Evolutionary conservation across 1,284 basidiomycete species (phyloP).

Genomic region (Cryptococcus maquisensis): DNA sequence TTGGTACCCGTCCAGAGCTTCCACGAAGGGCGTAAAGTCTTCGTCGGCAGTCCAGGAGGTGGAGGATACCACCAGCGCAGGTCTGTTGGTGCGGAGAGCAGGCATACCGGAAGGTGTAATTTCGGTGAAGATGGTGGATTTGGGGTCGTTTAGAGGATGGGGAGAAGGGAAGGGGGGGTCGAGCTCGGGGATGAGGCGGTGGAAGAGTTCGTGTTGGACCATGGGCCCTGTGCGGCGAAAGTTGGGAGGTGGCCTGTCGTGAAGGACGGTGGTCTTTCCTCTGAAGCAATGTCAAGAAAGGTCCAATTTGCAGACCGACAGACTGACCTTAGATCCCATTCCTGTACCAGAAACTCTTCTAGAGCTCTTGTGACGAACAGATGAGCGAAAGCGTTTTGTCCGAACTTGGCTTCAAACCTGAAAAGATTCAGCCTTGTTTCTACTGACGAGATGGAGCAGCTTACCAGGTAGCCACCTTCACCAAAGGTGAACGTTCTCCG

Average conservation of each 20-base stretch:
- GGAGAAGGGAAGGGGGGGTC: conserved; percentile 34
- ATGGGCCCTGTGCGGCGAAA: conserved; percentile 67
- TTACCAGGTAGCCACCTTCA: conserved; percentile 69
- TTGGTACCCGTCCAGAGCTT: conserved; percentile 61
- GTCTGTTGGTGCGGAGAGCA: conserved; percentile 61
- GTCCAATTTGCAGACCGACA: conserved; percentile 5
- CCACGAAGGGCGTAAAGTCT: conserved; percentile 79
- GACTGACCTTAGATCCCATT: conserved; percentile 74
- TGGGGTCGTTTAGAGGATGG: conserved; percentile 35
- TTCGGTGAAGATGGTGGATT: conserved; percentile 28
- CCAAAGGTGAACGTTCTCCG: conserved; percentile 63
- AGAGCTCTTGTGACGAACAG: conserved; percentile 92
- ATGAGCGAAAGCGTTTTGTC: conserved; percentile 76
- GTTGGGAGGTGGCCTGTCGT: conserved; percentile 79
- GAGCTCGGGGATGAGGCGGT: conserved; percentile 50
- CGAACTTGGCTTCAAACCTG: conserved; percentile 79
- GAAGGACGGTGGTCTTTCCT: conserved; percentile 69
- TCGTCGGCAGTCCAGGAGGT: conserved; percentile 99
- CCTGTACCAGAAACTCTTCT: conserved; percentile 62
- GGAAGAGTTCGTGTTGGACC: conserved; percentile 70
- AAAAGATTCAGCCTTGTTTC: background rate
- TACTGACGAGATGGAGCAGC: conserved; percentile 12
- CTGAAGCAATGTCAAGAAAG: conserved; percentile 49
- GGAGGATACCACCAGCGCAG: conserved; percentile 82
- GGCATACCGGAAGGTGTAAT: conserved; percentile 17